phyloP scores from a whole-genome alignment of 1,139 yeast genomes.

The Kluyveromyces sp. region DNA sequence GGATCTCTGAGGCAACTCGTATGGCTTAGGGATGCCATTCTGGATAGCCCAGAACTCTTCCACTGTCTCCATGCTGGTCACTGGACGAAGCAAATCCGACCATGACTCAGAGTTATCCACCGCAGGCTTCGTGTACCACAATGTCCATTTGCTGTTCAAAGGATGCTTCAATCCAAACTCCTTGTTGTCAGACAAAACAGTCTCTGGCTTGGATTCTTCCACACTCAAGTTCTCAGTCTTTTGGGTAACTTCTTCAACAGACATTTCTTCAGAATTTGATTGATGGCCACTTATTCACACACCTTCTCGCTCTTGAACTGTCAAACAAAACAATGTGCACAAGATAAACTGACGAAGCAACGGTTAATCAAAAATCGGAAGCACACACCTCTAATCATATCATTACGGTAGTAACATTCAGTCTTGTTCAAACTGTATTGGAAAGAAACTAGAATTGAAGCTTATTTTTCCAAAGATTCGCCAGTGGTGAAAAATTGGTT shows the following conservation, averaged over 20 bases:
- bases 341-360: not conserved
- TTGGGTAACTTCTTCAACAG: conserved; percentile 33
- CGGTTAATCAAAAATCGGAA: no score
- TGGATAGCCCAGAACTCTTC: conserved; percentile 99
- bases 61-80: conserved; percentile 83
- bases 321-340: not conserved
- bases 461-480: not conserved
- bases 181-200: conserved; percentile 27
- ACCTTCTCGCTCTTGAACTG: not conserved
- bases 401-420: not conserved
- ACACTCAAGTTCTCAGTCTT: conserved; percentile 28
- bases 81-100: conserved; percentile 90
- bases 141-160: conserved; percentile 86
- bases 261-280: conserved; percentile 17
- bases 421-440: no score
- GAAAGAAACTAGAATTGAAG: not conserved
- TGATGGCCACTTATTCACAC: not conserved
- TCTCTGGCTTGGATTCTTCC: conserved; percentile 23
- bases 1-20: conserved; percentile 83
- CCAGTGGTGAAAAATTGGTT: not conserved
- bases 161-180: conserved; percentile 59
- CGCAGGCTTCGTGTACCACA: conserved; percentile 96
- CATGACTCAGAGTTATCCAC: conserved; percentile 75
- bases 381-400: not conserved
- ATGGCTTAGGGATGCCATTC: conserved; percentile 89